phyloP scores from a whole-genome alignment of 257 asterid genomes.

The Osmanthus fragrans region DNA sequence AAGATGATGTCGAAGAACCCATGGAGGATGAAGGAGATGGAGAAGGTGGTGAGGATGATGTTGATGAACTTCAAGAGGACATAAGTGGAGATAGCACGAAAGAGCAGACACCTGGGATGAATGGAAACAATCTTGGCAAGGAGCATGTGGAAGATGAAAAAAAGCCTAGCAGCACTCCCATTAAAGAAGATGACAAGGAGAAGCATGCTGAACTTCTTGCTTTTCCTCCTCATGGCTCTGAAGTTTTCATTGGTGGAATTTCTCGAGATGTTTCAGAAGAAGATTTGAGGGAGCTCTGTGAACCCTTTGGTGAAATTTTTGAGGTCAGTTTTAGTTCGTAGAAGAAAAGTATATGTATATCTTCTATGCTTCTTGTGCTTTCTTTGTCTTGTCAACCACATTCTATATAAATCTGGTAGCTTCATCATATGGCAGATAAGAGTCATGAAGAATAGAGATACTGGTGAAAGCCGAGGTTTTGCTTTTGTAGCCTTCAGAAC shows the following conservation, averaged over 20 bases:
- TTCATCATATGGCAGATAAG: slow-evolving; percentile 62
- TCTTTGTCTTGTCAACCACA: background rate
- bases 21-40: slow-evolving; percentile 75
- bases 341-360: background rate
- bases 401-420: slow-evolving; percentile 17
- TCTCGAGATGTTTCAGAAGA: slow-evolving; percentile 83
- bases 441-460: slow-evolving; percentile 86
- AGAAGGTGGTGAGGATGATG: slow-evolving; percentile 67
- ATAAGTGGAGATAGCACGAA: slow-evolving; percentile 57
- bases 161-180: slow-evolving; percentile 32
- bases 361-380: background rate
- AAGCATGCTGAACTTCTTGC: slow-evolving; percentile 70
- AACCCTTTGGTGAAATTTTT: slow-evolving; percentile 69
- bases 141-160: slow-evolving; percentile 52
- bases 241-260: slow-evolving; percentile 91
- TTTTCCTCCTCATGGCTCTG: slow-evolving; percentile 96
- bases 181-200: slow-evolving; percentile 42
- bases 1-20: slow-evolving; percentile 72
- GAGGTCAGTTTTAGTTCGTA: slow-evolving; percentile 55
- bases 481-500: slow-evolving; percentile 91
- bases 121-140: slow-evolving; percentile 32
- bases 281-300: slow-evolving; percentile 82
- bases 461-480: slow-evolving; percentile 97
- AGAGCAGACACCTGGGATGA: slow-evolving; percentile 50
- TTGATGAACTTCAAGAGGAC: slow-evolving; percentile 59